A percentile compares a stretch with the other conserved stretches of the same genome.
Evolutionary conservation across 345 rosid genomes (phyloP).

Genomic region (Bruguiera sexangula): DNA sequence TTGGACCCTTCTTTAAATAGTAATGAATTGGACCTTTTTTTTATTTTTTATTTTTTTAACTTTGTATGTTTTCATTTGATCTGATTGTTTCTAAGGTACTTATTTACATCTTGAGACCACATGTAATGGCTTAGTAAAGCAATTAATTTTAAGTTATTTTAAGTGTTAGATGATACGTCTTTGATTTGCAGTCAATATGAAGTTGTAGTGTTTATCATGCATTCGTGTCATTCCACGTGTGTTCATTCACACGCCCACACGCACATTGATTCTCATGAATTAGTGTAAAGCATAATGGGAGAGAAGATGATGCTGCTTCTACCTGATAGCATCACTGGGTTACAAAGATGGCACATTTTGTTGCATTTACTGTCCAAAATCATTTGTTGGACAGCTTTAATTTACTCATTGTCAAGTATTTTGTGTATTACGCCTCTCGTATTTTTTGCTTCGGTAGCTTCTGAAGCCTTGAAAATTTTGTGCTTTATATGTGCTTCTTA

Average conservation of each 20-base stretch:
- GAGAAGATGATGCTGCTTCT: no score
- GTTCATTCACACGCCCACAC: neutral
- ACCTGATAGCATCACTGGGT: no score
- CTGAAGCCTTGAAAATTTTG: neutral
- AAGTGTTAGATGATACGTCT: neutral
- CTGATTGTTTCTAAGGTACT: neutral
- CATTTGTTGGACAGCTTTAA: neutral
- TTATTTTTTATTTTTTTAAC: neutral
- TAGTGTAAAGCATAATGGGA: neutral
- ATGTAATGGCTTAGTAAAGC: neutral
- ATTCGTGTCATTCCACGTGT: neutral
- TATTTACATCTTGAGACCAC: neutral
- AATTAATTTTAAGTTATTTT: neutral
- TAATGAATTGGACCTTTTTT: neutral
- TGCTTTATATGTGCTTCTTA: neutral
- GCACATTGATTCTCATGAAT: neutral
- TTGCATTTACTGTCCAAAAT: no score
- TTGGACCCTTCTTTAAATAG: neutral
- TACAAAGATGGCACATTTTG: no score
- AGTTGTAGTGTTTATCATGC: neutral
- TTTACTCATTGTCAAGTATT: neutral
- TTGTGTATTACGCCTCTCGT: neutral
- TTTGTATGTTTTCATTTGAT: slow-evolving; percentile 4
- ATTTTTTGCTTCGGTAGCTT: neutral
- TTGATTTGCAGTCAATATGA: neutral